Evolutionary conservation across 108 stramenopile species (phyloP), one percentile per base, ranked within the genome.

Genomic region (Skeletonema menzelii): DNA sequence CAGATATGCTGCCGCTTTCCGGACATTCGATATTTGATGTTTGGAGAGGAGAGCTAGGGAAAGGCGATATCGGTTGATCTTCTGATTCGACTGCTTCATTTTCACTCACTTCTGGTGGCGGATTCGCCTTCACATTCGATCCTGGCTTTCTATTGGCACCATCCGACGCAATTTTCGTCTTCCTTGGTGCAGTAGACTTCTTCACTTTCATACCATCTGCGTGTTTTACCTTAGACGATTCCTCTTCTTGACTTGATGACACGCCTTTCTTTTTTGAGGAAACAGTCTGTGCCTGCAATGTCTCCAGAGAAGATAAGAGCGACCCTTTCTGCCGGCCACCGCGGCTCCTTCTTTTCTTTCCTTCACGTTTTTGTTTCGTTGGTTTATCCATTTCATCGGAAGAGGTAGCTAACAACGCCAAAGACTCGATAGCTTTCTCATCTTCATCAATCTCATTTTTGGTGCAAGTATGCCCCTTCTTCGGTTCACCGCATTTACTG

Each of bases 271-370:
- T 8, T n/a, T 27, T 65, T 5, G 27, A 27, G n/a, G 42, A 28
- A 27, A 27, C 0, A 44, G 12, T 24, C 27, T 15, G 0, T 47
- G 27, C 14, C 3, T 20, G 30, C 15, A 27, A 47, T 27, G 42
- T n/a, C n/a, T 46, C 65, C 19, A 65, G 65, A 27, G 49, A 44
- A 17, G 28, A 49, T 17, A 65, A 30, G 12, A 38, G 17, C 3
- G 65, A 65, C 11, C 26, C 47, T 20, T 44, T 31, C 19, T 27
- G 65, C 11, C 65, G 47, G 31, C 65, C 65, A 47, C 65, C 46
- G 4, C 65, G 65, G 22, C 49, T 53, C 49, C 49, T 53, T n/a
- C 28, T 17, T 38, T 65, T 65, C 65, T 65, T 65, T 46, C 27
- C 27, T 19, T 30, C 28, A 14, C 47, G 46, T 28, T 47, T 47